Conservation (phyloP, 768 basidiomycete genomes). For the Gloeopeniophorella convolvens region DNA sequence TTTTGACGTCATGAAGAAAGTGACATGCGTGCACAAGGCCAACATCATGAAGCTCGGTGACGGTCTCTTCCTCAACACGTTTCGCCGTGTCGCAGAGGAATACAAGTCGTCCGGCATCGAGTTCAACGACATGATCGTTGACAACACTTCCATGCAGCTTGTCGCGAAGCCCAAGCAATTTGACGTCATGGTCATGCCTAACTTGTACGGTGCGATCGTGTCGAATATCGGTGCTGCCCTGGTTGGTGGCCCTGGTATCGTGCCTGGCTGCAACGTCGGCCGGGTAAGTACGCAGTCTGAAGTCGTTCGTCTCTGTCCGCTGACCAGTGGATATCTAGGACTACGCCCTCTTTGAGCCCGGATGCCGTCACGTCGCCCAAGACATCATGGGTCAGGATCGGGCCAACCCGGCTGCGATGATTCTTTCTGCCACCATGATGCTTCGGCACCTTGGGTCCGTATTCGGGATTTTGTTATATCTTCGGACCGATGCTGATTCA, state of each 20-base stretch:
- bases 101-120: constrained; percentile 90
- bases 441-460: constrained; percentile 88
- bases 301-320: neutral
- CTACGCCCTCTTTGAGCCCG: constrained; percentile 97
- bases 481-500: constrained; percentile 9
- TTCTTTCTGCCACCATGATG: constrained; percentile 97
- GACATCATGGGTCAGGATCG: constrained; percentile 96
- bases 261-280: constrained; percentile 97
- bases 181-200: constrained; percentile 99
- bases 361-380: constrained; percentile 91
- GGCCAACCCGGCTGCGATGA: constrained; percentile 96
- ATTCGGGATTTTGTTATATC: constrained; percentile 17
- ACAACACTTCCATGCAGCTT: constrained; percentile 99
- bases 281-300: constrained; percentile 46
- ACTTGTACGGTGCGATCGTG: constrained; percentile 93
- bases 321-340: constrained; percentile 43
- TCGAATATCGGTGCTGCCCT: constrained; percentile 98
- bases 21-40: constrained; percentile 99
- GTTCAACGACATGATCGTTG: constrained; percentile 98
- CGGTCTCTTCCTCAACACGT: constrained; percentile 97
- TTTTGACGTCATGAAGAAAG: constrained; percentile 68
- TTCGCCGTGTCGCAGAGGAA: constrained; percentile 93
- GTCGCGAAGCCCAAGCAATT: constrained; percentile 95
- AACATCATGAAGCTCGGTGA: constrained; percentile 99
- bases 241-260: constrained; percentile 96